phyloP scores from a whole-genome alignment of 192 early-diverging fungal genomes.

The Coemansia sp. region DNA sequence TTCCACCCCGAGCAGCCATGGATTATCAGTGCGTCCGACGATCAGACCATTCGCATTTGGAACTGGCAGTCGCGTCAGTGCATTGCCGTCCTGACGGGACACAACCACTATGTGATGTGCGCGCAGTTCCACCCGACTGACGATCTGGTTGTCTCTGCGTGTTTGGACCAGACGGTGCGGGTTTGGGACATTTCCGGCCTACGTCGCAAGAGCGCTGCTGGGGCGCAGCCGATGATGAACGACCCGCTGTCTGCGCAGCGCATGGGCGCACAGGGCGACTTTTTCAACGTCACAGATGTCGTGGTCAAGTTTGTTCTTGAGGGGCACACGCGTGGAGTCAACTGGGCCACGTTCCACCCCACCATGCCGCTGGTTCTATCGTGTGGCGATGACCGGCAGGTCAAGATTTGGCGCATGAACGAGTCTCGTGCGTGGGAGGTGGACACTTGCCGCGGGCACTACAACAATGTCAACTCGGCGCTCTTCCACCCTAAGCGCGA shows the following conservation, averaged over 20 bases:
- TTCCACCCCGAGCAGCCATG: conserved; percentile 99
- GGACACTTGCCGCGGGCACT: conserved; percentile 99
- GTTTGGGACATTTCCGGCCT: conserved; percentile 99
- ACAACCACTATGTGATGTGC: conserved; percentile 99
- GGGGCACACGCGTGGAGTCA: conserved; percentile 96
- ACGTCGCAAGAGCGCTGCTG: conserved; percentile 57
- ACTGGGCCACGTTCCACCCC: conserved; percentile 98
- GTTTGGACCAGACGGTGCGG: conserved; percentile 94
- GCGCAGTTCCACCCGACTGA: conserved; percentile 99
- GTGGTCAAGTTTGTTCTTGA: conserved; percentile 98
- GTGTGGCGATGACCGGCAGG: conserved; percentile 94
- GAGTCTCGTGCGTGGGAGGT: conserved; percentile 99
- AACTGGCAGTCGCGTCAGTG: conserved; percentile 99
- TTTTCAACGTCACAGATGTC: conserved; percentile 96
- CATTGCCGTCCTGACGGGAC: conserved; percentile 96
- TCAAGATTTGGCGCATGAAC: conserved; percentile 99
- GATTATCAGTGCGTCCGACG: conserved; percentile 96
- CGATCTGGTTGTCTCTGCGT: conserved; percentile 94
- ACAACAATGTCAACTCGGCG: conserved; percentile 93
- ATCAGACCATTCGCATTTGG: conserved; percentile 99
- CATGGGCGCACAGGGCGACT: conserved; percentile 78
- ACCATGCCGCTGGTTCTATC: conserved; percentile 96
- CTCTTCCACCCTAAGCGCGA: conserved; percentile 98
- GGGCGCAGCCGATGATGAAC: conserved; percentile 47
- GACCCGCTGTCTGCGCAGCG: conserved; percentile 49